These are phyloP conservation scores for Kwoniella sp. DNA, from an alignment of 768 basidiomycete genomes.

Conservation along the genomic window DNA sequence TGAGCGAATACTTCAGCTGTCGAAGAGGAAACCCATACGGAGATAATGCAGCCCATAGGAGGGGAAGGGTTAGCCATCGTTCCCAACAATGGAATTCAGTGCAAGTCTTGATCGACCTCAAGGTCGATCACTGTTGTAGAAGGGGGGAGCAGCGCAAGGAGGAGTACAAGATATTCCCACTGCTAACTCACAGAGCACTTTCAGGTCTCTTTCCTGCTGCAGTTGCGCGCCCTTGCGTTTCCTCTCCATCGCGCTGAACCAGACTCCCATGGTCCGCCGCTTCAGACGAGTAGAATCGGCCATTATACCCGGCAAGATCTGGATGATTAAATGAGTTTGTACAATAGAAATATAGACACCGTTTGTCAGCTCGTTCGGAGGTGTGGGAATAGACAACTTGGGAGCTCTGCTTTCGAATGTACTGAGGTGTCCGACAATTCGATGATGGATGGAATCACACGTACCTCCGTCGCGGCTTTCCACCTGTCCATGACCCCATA, in stretches of 20 bases:
- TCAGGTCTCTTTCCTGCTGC: constrained; percentile 8
- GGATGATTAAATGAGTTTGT: background rate
- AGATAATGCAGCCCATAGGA: no score
- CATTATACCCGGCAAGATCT: constrained; percentile 23
- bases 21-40: background rate
- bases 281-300: constrained; percentile 21
- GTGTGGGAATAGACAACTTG: no score
- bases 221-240: constrained; percentile 9
- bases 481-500: constrained; percentile 48
- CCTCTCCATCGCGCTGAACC: constrained; percentile 12
- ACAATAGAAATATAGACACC: background rate
- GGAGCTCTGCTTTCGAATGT: no score
- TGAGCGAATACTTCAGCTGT: constrained; percentile 23
- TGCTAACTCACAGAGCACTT: constrained; percentile 17
- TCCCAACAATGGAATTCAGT: background rate
- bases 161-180: no score
- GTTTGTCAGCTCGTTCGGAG: no score
- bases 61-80: no score
- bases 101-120: no score
- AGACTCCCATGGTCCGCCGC: background rate
- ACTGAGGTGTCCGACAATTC: no score
- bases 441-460: no score
- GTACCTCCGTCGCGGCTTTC: constrained; percentile 30
- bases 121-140: no score
- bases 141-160: no score